phyloP scores from a whole-genome alignment of 768 basidiomycete species.

The Boletus subparvulus region DNA sequence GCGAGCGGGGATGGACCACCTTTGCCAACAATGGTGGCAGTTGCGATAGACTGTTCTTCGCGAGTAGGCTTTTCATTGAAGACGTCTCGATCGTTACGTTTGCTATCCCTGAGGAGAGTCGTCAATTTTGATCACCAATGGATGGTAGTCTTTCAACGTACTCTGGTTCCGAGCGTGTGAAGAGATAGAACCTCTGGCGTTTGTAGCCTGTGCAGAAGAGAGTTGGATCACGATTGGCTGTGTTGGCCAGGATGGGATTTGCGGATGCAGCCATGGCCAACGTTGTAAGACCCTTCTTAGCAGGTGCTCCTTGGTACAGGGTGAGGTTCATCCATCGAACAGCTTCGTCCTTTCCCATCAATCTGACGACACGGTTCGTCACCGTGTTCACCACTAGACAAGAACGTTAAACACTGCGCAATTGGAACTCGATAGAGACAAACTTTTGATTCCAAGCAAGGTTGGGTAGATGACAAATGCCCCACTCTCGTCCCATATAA shows the following conservation, averaged over 20 bases:
- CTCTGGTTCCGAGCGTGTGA: conserved; percentile 89
- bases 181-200: conserved; percentile 90
- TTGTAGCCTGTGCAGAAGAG: conserved; percentile 94
- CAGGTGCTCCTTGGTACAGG: conserved; percentile 91
- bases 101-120: conserved; percentile 61
- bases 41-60: conserved; percentile 89
- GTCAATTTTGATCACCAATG: not conserved
- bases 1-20: conserved; percentile 70
- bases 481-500: conserved; percentile 97
- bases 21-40: conserved; percentile 49
- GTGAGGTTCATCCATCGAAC: conserved; percentile 86
- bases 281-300: conserved; percentile 83
- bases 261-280: conserved; percentile 94
- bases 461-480: conserved; percentile 94
- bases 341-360: conserved; percentile 93
- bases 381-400: conserved; percentile 85
- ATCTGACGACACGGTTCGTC: conserved; percentile 85
- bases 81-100: conserved; percentile 88
- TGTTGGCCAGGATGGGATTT: conserved; percentile 90
- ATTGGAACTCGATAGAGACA: conserved; percentile 11
- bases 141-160: conserved; percentile 40
- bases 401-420: not conserved
- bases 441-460: conserved; percentile 93
- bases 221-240: conserved; percentile 82
- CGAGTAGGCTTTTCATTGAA: conserved; percentile 98